phyloP scores from a whole-genome alignment of 495 filamentous ascomycete genomes.

The Tuber indicum region DNA sequence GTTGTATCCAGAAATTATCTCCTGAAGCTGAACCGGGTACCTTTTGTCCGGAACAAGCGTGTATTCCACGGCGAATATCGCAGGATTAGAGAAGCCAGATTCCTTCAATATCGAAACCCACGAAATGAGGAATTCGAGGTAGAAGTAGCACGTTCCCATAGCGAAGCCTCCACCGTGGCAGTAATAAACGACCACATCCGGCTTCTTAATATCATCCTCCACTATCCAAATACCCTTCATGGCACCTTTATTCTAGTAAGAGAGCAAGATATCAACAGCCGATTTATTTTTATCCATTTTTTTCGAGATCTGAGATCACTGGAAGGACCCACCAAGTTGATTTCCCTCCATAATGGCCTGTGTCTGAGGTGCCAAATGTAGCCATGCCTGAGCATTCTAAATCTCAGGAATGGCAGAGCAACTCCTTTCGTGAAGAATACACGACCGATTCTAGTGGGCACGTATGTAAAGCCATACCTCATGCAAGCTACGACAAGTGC shows the following conservation, averaged over 20 bases:
- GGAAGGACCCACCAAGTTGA: constrained; percentile 29
- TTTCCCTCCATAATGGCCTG: constrained; percentile 52
- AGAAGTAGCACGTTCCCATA: constrained; percentile 72
- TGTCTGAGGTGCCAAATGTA: constrained; percentile 49
- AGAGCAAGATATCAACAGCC: constrained; percentile 9
- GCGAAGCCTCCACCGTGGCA: constrained; percentile 73
- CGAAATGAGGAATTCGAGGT: constrained; percentile 68
- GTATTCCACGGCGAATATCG: constrained; percentile 72
- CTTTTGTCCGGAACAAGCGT: constrained; percentile 65
- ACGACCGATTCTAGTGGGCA: constrained; percentile 58
- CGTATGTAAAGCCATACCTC: constrained; percentile 64
- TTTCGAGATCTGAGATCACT: background rate
- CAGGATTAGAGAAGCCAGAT: constrained; percentile 61
- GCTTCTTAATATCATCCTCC: constrained; percentile 48
- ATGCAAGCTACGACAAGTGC: constrained; percentile 67
- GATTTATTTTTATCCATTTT: background rate
- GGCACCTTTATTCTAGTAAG: constrained; percentile 31
- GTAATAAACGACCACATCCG: constrained; percentile 68
- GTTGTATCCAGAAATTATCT: constrained; percentile 60
- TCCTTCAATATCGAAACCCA: constrained; percentile 55
- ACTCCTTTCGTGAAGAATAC: constrained; percentile 71
- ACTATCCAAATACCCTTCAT: constrained; percentile 60
- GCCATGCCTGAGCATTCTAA: constrained; percentile 66
- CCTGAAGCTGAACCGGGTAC: constrained; percentile 62
- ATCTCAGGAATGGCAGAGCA: constrained; percentile 62